Evolutionary conservation across 2,329 filamentous ascomycete species (phyloP), one percentile per base, ranked within the genome.

Genomic region (Penicillium sp.): DNA sequence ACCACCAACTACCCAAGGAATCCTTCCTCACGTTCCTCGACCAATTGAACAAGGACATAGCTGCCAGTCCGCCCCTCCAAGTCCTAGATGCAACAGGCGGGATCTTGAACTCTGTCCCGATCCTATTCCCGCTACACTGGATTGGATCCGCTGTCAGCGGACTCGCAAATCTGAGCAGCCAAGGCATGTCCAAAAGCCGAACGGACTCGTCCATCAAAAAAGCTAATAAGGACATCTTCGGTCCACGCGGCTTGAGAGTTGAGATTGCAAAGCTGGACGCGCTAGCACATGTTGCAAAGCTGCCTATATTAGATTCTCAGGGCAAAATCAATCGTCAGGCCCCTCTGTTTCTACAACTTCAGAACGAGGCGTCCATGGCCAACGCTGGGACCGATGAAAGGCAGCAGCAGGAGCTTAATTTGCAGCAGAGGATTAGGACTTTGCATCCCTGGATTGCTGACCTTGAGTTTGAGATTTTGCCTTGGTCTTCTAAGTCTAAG

Each of bases 371-470:
- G 8, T 33, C 37, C 37, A 33, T 33, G 28, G 16, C 19, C 11
- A 25, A 25, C 8, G 25, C 22, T n/a, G 33, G 1, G 16, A 3
- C 2, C 1, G 36, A 35, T n/a, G 30, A 52, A 28, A 22, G 45
- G 10, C 16, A 50, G 8, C 43, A 48, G 16, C 59, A 63, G 26
- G 55, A 63, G 9, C 2, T 58, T 6, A 45, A 61, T 31, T 33
- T 61, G 14, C 50, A 51, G 28, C 58, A 43, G 26, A 47, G 61
- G 8, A 55, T 69, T 14, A 41, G 38, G 5, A 46, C 61, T 14
- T 43, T 70, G 37, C 53, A 60, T 38, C 66, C 66, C 8, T 70
- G 67, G 66, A 67, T 69, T 54, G 63, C 64, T 3, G 60, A 61
- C 25, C 38, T 69, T 16, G 61, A 68, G 11, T 30, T 67, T 38